These are phyloP conservation scores for Decorospora gaudefroyi DNA, from an alignment of 2,329 filamentous ascomycete species.

Conservation along the genomic window DNA sequence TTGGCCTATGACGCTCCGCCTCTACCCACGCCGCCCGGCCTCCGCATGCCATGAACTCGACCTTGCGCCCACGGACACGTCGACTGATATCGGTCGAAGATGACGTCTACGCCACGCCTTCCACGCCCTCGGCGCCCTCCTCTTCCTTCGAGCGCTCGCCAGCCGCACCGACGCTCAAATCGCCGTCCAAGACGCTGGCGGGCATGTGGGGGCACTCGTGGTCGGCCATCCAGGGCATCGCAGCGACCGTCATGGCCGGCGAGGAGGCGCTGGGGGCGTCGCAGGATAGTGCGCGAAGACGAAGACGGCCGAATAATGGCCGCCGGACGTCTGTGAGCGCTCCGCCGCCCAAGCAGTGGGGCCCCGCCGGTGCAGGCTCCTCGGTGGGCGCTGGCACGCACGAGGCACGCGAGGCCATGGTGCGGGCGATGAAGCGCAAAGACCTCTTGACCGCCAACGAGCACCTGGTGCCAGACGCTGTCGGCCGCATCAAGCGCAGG, in stretches of 20 bases:
- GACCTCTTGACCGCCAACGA: constrained; percentile 53
- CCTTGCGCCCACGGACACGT: constrained; percentile 53
- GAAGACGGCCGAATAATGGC: constrained; percentile 36
- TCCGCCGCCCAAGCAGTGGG: constrained; percentile 54
- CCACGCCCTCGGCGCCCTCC: constrained; percentile 32
- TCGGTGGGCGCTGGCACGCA: constrained; percentile 52
- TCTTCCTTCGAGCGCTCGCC: constrained; percentile 34
- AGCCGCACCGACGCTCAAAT: constrained; percentile 29
- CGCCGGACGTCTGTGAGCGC: constrained; percentile 45
- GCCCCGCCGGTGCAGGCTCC: constrained; percentile 47
- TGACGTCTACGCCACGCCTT: constrained; percentile 45
- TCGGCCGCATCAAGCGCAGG: constrained; percentile 64
- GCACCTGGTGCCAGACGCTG: constrained; percentile 49
- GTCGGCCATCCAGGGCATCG: constrained; percentile 55
- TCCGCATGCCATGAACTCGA: constrained; percentile 49
- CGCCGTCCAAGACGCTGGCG: constrained; percentile 43
- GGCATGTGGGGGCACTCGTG: constrained; percentile 56
- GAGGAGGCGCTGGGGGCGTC: constrained; percentile 36
- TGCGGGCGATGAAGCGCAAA: constrained; percentile 56
- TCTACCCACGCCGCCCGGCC: constrained; percentile 39
- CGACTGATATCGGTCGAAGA: constrained; percentile 57
- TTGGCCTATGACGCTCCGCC: constrained; percentile 47
- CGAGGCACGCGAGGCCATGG: constrained; percentile 53
- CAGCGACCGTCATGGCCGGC: constrained; percentile 54
- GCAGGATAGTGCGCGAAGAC: constrained; percentile 28